These are phyloP conservation scores for Lathyrus aphaca DNA, from an alignment of 306 rosid species.

Conservation along the genomic window DNA sequence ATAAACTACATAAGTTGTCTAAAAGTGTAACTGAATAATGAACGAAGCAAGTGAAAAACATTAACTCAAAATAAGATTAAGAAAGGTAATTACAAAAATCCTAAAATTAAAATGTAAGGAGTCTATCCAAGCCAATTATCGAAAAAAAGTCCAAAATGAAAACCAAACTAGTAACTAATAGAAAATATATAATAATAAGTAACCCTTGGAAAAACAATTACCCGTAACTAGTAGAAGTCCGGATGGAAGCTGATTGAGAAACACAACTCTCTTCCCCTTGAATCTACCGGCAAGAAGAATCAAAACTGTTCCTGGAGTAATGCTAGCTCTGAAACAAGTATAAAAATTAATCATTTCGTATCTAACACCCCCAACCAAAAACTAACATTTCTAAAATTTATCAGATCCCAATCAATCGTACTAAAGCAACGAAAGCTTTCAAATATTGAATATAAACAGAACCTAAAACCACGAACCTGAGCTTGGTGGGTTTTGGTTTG, in stretches of 20 bases:
- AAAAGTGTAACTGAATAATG: neutral
- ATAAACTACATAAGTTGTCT: neutral
- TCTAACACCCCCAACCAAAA: neutral
- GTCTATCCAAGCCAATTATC: too few relatives aligned
- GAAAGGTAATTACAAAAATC: too few relatives aligned
- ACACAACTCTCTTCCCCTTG: constrained; percentile 73
- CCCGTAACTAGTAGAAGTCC: constrained; percentile 73
- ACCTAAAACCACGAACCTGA: constrained; percentile 33
- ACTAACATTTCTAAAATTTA: too few relatives aligned
- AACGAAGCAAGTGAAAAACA: neutral
- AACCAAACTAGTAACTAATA: too few relatives aligned
- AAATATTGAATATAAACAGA: too few relatives aligned
- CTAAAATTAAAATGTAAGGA: too few relatives aligned
- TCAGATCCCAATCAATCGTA: neutral
- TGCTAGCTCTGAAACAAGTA: constrained; percentile 47
- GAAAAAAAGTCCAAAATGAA: too few relatives aligned
- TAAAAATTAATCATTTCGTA: neutral
- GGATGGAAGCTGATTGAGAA: constrained; percentile 65
- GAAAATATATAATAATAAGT: too few relatives aligned
- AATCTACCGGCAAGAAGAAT: constrained; percentile 71
- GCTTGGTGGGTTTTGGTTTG: constrained; percentile 61
- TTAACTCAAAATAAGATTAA: neutral
- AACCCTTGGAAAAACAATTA: constrained; percentile 17
- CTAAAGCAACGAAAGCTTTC: neutral
- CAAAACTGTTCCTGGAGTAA: constrained; percentile 66